Percentiles rank a stretch among this genome's conserved stretches.
phyloP scores from a whole-genome alignment of 2,329 filamentous ascomycete genomes.

The Penicillium paneum region DNA sequence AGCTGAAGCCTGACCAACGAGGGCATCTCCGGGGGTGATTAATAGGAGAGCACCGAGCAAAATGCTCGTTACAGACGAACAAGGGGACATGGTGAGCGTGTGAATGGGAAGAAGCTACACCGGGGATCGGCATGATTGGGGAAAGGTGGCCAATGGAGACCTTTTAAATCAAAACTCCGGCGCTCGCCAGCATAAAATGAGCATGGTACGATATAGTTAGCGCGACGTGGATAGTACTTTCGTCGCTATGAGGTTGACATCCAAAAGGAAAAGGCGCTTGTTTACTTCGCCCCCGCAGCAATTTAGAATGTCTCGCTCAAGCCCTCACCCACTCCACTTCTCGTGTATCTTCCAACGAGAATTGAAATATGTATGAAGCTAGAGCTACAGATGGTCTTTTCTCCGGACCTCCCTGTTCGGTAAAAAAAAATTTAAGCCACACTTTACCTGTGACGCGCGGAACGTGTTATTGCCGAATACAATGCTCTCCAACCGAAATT shows the following conservation, averaged over 20 bases:
- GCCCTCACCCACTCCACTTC: background rate
- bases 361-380: background rate
- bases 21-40: conserved; percentile 10
- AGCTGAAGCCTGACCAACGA: conserved; percentile 12
- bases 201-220: background rate
- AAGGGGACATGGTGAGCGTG: conserved; percentile 9
- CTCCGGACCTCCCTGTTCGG: background rate
- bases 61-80: conserved; percentile 4
- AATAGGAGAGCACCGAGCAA: conserved; percentile 17
- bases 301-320: background rate
- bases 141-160: background rate
- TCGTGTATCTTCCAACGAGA: background rate
- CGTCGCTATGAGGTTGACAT: conserved; percentile 4
- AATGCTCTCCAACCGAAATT: background rate
- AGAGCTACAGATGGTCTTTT: background rate
- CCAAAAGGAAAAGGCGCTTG: background rate
- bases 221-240: background rate
- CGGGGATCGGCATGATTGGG: background rate
- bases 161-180: background rate
- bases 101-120: background rate
- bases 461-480: background rate
- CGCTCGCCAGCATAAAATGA: background rate
- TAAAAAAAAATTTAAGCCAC: background rate
- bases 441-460: background rate
- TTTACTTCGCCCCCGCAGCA: background rate